These are phyloP conservation scores for Gremmenia infestans DNA, from an alignment of 2,329 filamentous ascomycete genomes.

Conservation along the genomic window DNA sequence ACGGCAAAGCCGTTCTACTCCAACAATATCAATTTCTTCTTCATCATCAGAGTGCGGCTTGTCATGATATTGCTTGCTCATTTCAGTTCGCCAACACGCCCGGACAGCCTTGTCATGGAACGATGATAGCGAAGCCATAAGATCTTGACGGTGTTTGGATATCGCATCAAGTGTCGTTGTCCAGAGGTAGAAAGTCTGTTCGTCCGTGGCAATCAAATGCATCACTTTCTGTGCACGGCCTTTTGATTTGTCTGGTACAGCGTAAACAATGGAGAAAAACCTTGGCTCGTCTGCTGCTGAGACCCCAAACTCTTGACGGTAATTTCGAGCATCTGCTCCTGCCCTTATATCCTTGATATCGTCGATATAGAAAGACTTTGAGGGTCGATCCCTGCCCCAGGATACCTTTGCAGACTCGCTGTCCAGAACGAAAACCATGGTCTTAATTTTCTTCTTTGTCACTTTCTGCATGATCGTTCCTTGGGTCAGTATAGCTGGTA, in stretches of 20 bases:
- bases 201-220: conserved; percentile 77
- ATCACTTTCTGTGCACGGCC: conserved; percentile 68
- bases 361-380: conserved; percentile 88
- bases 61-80: conserved; percentile 61
- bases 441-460: conserved; percentile 76
- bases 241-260: conserved; percentile 71
- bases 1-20: conserved; percentile 78
- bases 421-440: conserved; percentile 68
- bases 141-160: conserved; percentile 77
- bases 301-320: conserved; percentile 76
- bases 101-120: conserved; percentile 79
- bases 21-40: conserved; percentile 70
- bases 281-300: conserved; percentile 60
- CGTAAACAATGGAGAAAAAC: conserved; percentile 90
- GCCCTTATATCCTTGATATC: conserved; percentile 88
- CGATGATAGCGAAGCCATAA: conserved; percentile 84
- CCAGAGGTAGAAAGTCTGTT: conserved; percentile 72
- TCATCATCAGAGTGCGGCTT: conserved; percentile 48
- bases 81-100: conserved; percentile 81
- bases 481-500: conserved; percentile 70
- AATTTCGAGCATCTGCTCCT: conserved; percentile 79
- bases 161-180: conserved; percentile 78
- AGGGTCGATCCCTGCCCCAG: conserved; percentile 75
- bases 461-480: conserved; percentile 78
- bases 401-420: conserved; percentile 78